These are phyloP conservation scores for Rutstroemia sp. DNA, from an alignment of 2,329 filamentous ascomycete species.

Conservation along the genomic window DNA sequence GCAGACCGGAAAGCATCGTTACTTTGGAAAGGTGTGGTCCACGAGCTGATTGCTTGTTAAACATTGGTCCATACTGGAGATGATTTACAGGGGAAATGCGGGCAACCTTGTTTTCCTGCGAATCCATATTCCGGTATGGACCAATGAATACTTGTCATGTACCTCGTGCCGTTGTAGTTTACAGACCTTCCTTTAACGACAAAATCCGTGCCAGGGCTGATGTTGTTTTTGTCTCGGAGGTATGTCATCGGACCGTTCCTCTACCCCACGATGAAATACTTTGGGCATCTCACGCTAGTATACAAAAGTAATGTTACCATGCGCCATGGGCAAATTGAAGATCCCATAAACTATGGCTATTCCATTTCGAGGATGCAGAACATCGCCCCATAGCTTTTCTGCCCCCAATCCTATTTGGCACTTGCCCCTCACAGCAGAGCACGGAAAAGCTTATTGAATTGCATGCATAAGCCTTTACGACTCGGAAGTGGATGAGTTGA, in stretches of 20 bases:
- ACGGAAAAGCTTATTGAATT: no score
- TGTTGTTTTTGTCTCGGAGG: background rate
- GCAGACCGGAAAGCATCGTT: background rate
- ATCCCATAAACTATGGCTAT: background rate
- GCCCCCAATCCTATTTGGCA: no score
- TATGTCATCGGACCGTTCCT: slow-evolving; percentile 1
- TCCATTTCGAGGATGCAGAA: no score
- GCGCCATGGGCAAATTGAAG: background rate
- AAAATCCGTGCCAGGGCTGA: background rate
- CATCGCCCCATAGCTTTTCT: no score
- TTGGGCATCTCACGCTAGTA: background rate
- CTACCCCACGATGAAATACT: background rate
- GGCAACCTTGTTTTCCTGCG: background rate
- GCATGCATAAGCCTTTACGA: no score
- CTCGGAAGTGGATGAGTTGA: no score
- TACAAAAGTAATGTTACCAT: no score
- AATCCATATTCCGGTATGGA: background rate
- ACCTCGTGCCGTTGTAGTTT: background rate
- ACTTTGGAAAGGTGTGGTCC: background rate
- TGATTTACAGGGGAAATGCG: background rate
- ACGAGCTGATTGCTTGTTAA: background rate
- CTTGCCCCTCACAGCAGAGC: no score
- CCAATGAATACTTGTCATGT: background rate
- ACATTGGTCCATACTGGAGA: background rate
- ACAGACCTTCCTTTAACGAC: background rate